phyloP scores from a whole-genome alignment of 2,329 filamentous ascomycete genomes.

The Trichoderma sp. region DNA sequence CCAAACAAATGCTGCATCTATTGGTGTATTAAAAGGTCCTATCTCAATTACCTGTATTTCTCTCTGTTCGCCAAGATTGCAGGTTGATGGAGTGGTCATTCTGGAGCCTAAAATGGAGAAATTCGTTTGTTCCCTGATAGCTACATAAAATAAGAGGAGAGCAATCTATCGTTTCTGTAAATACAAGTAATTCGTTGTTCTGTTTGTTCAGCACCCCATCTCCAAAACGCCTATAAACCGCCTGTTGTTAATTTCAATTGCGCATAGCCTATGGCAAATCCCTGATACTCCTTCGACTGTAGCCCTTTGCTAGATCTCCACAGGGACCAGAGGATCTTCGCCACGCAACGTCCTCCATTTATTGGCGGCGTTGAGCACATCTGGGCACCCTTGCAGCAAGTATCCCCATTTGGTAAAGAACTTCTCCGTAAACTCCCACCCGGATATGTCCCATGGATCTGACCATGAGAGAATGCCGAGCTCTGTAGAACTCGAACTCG shows the following conservation, averaged over 20 bases:
- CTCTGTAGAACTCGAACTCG: neutral
- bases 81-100: neutral
- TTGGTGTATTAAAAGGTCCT: neutral
- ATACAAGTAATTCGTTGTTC: neutral
- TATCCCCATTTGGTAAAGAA: constrained; percentile 16
- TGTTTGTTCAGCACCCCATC: neutral
- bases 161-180: neutral
- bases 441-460: constrained; percentile 23
- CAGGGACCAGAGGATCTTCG: constrained; percentile 17
- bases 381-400: constrained; percentile 13
- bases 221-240: neutral
- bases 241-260: neutral
- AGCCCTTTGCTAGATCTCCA: constrained; percentile 1
- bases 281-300: neutral
- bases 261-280: neutral
- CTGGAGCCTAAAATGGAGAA: neutral
- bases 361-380: constrained; percentile 14
- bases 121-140: neutral
- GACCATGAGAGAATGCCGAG: constrained; percentile 24
- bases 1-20: neutral
- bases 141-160: neutral
- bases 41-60: neutral
- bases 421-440: constrained; percentile 17
- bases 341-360: constrained; percentile 13
- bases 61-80: neutral